Conservation (phyloP, 129 eudicot genomes). For the Escallonia herrerae region DNA sequence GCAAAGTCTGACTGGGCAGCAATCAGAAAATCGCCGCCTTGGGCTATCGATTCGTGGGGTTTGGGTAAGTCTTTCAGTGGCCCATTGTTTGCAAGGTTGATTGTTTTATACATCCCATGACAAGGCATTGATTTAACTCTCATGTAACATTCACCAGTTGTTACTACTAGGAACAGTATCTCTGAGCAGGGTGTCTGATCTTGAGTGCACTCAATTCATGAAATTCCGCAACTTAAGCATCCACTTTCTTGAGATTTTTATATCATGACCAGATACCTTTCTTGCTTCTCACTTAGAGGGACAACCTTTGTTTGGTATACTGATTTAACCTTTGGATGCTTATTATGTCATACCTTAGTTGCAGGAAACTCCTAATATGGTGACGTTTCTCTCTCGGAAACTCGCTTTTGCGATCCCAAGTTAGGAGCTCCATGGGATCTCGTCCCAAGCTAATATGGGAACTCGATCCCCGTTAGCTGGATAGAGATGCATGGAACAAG, state of each 20-base stretch:
- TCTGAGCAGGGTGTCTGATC: neutral
- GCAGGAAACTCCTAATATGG: no score
- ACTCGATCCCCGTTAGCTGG: no score
- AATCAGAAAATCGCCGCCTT: conserved; percentile 84
- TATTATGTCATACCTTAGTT: neutral
- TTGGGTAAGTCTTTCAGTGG: conserved; percentile 50
- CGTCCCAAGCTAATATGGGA: no score
- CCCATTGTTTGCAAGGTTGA: neutral
- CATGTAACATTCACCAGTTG: neutral
- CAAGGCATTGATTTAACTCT: neutral
- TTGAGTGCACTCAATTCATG: neutral
- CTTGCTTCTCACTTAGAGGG: neutral
- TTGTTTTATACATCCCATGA: neutral
- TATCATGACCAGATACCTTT: neutral
- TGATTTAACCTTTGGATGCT: no score
- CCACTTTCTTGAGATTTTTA: neutral
- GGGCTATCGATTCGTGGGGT: conserved; percentile 99
- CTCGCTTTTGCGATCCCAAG: no score
- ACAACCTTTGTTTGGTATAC: no score
- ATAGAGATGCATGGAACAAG: no score
- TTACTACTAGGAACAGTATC: neutral
- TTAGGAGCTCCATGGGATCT: no score
- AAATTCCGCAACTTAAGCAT: neutral
- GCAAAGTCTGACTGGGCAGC: conserved; percentile 80
- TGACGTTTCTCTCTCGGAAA: no score